Conservation (phyloP, 108 stramenopile species). For the Cyclotella choctawhatcheeana region DNA sequence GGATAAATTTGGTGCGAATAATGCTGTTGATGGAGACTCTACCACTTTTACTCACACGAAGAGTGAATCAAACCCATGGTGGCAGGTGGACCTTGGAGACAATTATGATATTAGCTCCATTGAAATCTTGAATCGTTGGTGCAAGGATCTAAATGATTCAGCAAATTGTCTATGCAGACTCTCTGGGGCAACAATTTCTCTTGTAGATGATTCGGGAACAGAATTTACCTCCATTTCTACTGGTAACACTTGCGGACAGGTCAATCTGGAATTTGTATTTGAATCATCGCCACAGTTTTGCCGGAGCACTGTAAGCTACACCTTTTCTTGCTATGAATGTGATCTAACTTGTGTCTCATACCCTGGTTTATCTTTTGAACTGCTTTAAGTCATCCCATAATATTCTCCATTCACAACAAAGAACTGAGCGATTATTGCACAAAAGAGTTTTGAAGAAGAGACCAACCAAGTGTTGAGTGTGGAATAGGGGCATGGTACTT, state of each 20-base stretch:
- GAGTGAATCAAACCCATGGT: background rate
- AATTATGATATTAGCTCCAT: background rate
- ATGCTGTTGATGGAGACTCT: background rate
- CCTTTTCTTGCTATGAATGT: no score
- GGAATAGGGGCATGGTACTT: no score
- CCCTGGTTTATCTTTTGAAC: no score
- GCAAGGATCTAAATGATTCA: background rate
- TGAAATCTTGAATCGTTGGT: background rate
- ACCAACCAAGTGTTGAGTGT: no score
- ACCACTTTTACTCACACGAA: background rate
- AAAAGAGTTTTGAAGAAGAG: no score
- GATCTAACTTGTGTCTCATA: no score
- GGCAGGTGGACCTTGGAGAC: background rate
- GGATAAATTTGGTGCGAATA: background rate
- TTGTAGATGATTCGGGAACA: background rate
- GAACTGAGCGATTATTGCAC: no score
- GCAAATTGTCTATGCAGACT: background rate
- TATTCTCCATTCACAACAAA: no score
- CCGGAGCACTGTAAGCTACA: no score
- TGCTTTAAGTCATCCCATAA: no score
- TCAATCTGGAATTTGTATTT: background rate
- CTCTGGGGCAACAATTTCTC: background rate
- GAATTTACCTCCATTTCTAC: background rate
- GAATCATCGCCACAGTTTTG: no score
- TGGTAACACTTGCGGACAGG: background rate